Evolutionary conservation across 2,329 filamentous ascomycete genomes (phyloP).

Genomic region (Myriosclerotinia scirpicola): DNA sequence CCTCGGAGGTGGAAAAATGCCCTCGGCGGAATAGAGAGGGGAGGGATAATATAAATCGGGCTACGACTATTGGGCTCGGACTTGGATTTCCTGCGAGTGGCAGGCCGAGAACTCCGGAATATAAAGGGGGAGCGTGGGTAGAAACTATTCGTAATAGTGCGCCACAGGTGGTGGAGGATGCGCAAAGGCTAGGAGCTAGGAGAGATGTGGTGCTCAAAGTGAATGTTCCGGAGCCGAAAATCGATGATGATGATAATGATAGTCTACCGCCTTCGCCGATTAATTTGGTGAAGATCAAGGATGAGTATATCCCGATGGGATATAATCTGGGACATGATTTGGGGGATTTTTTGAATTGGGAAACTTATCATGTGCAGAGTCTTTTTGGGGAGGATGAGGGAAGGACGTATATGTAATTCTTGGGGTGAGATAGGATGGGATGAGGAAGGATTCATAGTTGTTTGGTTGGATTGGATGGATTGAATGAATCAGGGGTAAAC

Average conservation of each 20-base stretch:
- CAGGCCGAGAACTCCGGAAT: conserved; percentile 1
- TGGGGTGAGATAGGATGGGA: neutral
- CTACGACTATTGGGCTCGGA: neutral
- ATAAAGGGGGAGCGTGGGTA: neutral
- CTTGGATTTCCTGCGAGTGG: neutral
- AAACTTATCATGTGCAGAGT: conserved; percentile 39
- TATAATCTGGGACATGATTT: conserved; percentile 61
- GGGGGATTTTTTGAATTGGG: conserved; percentile 59
- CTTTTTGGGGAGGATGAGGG: conserved; percentile 19
- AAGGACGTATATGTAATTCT: conserved; percentile 11
- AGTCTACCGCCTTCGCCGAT: conserved; percentile 34
- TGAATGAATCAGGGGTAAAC: too few relatives aligned
- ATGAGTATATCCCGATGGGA: conserved; percentile 55
- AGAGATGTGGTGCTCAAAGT: conserved; percentile 15
- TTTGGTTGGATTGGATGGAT: too few relatives aligned
- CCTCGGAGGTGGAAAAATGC: conserved; percentile 9
- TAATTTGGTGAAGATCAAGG: conserved; percentile 27
- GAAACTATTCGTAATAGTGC: conserved; percentile 1
- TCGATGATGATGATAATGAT: conserved; percentile 14
- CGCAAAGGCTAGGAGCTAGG: neutral
- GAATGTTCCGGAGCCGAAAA: neutral
- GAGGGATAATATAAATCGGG: neutral
- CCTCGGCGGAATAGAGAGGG: neutral
- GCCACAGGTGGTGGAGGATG: neutral
- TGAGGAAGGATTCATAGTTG: too few relatives aligned